Conservation (phyloP, 1,284 basidiomycete species). For the Abortiporus biennis region DNA sequence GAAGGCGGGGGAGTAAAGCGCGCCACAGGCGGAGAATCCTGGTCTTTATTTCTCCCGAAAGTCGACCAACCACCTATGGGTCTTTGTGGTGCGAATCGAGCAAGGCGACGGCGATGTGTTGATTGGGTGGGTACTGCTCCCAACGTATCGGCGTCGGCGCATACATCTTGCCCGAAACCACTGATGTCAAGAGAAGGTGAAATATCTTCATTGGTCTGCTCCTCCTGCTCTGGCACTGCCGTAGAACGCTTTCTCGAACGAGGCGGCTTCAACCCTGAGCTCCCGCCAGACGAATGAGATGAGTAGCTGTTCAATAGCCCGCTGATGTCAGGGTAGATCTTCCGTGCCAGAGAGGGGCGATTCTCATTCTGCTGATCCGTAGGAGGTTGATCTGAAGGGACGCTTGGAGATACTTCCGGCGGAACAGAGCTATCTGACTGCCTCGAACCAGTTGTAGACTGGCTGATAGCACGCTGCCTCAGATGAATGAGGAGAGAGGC, state of each 20-base stretch:
- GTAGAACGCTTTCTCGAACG: slow-evolving; percentile 15
- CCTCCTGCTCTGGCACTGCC: not conserved
- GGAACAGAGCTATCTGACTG: slow-evolving; percentile 10
- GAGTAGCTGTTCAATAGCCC: slow-evolving; percentile 19
- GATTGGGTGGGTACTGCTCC: not conserved
- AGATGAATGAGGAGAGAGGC: slow-evolving; percentile 32
- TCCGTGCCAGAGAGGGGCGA: not conserved
- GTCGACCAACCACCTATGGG: not conserved
- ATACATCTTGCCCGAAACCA: not conserved
- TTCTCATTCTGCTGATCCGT: not conserved
- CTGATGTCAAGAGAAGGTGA: not conserved
- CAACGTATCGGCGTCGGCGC: too few relatives aligned
- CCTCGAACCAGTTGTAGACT: slow-evolving; percentile 16
- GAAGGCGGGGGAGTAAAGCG: slow-evolving; percentile 9
- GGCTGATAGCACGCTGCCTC: slow-evolving; percentile 26
- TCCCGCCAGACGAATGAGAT: slow-evolving; percentile 4
- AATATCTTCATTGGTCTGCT: not conserved
- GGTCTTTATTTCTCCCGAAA: not conserved
- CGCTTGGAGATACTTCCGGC: slow-evolving; percentile 4
- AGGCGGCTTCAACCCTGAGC: slow-evolving; percentile 16
- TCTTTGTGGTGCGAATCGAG: not conserved
- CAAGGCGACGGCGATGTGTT: not conserved
- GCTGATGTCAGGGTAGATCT: slow-evolving; percentile 16
- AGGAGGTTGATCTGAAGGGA: not conserved
- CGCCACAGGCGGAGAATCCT: not conserved